Base-by-base conservation (phyloP, 2,329 filamentous ascomycete species). In the Verticillium isaacii region DNA sequence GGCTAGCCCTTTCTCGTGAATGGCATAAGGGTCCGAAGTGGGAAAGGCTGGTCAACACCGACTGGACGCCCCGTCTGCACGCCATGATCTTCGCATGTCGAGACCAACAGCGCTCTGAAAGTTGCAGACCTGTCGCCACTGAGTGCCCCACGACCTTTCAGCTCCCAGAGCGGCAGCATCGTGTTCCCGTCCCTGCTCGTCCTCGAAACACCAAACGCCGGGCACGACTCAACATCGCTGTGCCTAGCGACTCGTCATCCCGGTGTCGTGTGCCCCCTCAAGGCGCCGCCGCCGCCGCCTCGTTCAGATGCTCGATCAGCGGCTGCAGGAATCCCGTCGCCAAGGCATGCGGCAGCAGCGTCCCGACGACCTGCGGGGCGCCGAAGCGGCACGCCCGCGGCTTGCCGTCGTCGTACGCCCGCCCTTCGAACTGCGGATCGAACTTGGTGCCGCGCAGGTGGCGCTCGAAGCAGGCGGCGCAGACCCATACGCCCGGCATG, bases 381-480 rank as follows among this genome's bases (percentile, higher is more conserved):
- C 67, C 69, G 62, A 80, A 78, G 1, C 70, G 70, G 62, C 77
- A 79, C 1, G 63, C 66, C 0, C 75, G 71, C 8, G 71, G 66
- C 19, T 69, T 65, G 1, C 63, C 61, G 34, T 77, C 72, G 4
- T 66, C 36, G 41, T 63, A 64, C 0, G 64, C 60, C 2, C 63
- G 60, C 8, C 61, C 65, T 0, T 50, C 55, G 57, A 79, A 79
- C 0, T 65, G 61, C 37, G 65, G 52, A 6, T 68, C 55, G 61
- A 76, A 73, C 1, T 36, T 60, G 0, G 73, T 73, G 5, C 68
- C 59, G 61, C 68, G 69, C 19, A 79, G 73, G 32, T 74, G 60
- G 57, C 77, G 71, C 6, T 71, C 68, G 60, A 77, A 78, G 65
- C 77, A 79, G 2, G 70, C 64, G 2, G 74, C 71, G 63, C 77